phyloP scores from a whole-genome alignment of 495 filamentous ascomycete species.

The Astrocystis sublimbata region DNA sequence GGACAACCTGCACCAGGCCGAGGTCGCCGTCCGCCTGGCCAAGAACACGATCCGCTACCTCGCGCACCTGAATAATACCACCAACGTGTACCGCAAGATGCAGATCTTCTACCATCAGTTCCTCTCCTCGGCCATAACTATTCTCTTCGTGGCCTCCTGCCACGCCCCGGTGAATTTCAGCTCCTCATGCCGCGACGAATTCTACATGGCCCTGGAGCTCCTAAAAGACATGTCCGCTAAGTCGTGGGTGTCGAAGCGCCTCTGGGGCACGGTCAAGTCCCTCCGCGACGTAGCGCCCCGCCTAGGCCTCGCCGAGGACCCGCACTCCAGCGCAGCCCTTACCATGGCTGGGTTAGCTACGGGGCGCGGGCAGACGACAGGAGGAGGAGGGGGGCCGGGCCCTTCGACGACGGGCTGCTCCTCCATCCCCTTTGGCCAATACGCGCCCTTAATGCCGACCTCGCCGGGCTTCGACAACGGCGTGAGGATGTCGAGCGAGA shows the following conservation, averaged over 20 bases:
- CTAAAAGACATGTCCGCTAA: constrained; percentile 78
- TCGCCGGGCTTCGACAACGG: constrained; percentile 32
- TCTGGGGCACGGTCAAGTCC: constrained; percentile 80
- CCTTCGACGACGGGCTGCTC: constrained; percentile 20
- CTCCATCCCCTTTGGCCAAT: constrained; percentile 23
- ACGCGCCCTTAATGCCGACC: constrained; percentile 11
- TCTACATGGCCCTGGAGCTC: constrained; percentile 82
- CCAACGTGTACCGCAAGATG: constrained; percentile 75
- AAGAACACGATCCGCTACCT: constrained; percentile 79
- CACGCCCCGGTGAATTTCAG: constrained; percentile 80
- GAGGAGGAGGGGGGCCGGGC: too few species aligned
- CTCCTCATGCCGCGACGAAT: constrained; percentile 72
- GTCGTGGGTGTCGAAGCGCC: constrained; percentile 72
- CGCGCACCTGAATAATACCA: constrained; percentile 73
- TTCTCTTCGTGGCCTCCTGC: constrained; percentile 79
- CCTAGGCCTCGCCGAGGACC: constrained; percentile 61
- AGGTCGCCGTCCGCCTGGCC: constrained; percentile 72
- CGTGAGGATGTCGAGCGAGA: constrained; percentile 45
- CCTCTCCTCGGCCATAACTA: constrained; percentile 74
- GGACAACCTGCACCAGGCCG: constrained; percentile 66
- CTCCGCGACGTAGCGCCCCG: constrained; percentile 79
- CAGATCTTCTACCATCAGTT: constrained; percentile 90
- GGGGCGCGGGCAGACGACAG: constrained; percentile 27
- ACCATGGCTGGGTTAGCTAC: constrained; percentile 37
- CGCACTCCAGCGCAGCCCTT: constrained; percentile 30